A percentile compares a stretch with the other conserved stretches of the same genome.
These are phyloP conservation scores for Lojkania enalia DNA, from an alignment of 2,329 filamentous ascomycete species.

Conservation along the genomic window DNA sequence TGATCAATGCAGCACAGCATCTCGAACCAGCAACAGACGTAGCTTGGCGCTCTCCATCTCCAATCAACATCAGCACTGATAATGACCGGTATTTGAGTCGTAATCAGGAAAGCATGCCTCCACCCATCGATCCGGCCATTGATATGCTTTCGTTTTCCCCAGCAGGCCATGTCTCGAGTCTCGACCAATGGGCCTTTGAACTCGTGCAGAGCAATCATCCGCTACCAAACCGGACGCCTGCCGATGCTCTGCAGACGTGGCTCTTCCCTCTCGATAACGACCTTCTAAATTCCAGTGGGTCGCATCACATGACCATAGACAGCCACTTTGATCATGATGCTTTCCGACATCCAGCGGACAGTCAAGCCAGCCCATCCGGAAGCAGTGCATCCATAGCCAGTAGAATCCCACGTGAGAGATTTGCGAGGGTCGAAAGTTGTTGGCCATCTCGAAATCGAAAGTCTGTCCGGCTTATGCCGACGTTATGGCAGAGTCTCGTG, in stretches of 20 bases:
- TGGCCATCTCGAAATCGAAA: constrained; percentile 42
- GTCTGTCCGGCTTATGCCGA: constrained; percentile 37
- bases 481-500: constrained; percentile 40
- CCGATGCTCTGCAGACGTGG: constrained; percentile 43
- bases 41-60: constrained; percentile 41
- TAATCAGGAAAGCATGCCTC: constrained; percentile 36
- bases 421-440: constrained; percentile 44
- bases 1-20: constrained; percentile 44
- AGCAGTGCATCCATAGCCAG: constrained; percentile 44
- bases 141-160: constrained; percentile 42
- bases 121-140: constrained; percentile 44
- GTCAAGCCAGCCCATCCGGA: constrained; percentile 38
- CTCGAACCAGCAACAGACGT: constrained; percentile 38
- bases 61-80: constrained; percentile 30
- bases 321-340: constrained; percentile 36
- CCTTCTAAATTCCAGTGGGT: constrained; percentile 27
- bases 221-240: constrained; percentile 40
- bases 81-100: constrained; percentile 28
- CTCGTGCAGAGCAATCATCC: constrained; percentile 43
- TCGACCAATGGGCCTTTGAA: constrained; percentile 45
- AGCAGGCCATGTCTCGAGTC: constrained; percentile 37
- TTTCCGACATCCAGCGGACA: constrained; percentile 26
- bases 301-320: constrained; percentile 37
- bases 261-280: constrained; percentile 41
- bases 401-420: constrained; percentile 43